phyloP scores from a whole-genome alignment of 805 yeast genomes.

The Yamadazyma sp. region DNA sequence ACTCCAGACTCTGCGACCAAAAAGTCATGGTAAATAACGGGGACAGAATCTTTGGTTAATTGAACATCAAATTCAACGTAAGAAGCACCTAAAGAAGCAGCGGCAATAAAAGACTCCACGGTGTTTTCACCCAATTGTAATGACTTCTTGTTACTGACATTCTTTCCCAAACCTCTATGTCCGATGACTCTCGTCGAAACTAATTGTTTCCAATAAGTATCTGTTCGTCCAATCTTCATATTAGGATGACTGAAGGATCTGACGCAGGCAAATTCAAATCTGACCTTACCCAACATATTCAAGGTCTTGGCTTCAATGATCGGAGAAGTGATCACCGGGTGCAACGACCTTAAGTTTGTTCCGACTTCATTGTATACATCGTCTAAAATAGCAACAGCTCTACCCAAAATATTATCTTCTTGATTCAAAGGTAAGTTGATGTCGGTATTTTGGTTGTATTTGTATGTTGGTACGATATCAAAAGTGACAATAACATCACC shows the following conservation, averaged over 20 bases:
- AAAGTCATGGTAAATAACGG: conserved; percentile 94
- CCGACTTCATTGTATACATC: conserved; percentile 69
- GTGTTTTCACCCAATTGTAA: conserved; percentile 95
- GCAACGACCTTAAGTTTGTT: conserved; percentile 60
- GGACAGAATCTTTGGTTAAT: conserved; percentile 83
- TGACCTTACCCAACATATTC: conserved; percentile 73
- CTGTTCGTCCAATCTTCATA: conserved; percentile 63
- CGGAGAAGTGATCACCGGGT: conserved; percentile 68
- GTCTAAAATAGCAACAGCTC: conserved; percentile 76
- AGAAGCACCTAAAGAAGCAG: conserved; percentile 93
- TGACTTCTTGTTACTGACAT: conserved; percentile 65
- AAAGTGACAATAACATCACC: conserved; percentile 63
- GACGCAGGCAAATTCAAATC: conserved; percentile 72
- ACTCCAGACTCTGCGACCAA: conserved; percentile 93
- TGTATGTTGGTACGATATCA: conserved; percentile 89
- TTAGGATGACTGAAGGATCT: conserved; percentile 71
- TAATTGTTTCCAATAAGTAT: conserved; percentile 88
- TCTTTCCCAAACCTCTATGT: conserved; percentile 93
- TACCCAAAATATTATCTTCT: conserved; percentile 52
- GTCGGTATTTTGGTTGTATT: conserved; percentile 27
- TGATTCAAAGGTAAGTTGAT: conserved; percentile 16
- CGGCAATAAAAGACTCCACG: conserved; percentile 91
- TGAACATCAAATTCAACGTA: conserved; percentile 98
- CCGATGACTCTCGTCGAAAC: conserved; percentile 92
- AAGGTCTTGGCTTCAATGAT: conserved; percentile 69